Evolutionary conservation across 805 yeast genomes (phyloP), one percentile per base, ranked within the genome.

Genomic region (Ogataea neopini): DNA sequence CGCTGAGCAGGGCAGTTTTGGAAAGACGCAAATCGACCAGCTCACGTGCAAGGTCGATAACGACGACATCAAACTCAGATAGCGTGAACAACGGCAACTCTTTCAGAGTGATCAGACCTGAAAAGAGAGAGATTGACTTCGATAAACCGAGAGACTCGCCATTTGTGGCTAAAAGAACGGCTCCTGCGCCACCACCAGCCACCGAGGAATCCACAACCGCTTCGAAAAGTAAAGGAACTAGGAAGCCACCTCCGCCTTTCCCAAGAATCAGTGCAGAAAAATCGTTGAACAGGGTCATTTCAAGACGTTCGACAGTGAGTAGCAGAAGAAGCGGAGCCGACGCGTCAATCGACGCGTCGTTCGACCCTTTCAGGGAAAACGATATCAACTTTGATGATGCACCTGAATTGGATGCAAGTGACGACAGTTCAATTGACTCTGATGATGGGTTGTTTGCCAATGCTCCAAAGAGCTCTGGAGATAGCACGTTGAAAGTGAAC

Each of bases 141-240:
- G 94, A 88, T 57, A 81, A 85, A 56, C 73, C 89, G 43, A 69
- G 96, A 37, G 81, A 80, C 39, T 84, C 96, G 0, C 95, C 96
- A 1, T 86, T 78, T 18, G 80, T 86, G 8, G 94, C 96, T 0
- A 77, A 74, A 48, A 69, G 96, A 57, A 80, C 75, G 10, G 86
- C 89, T 0, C 90, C 89, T 0, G 86, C 84, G 6, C 87, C 89
- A 3, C 88, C 89, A 2, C 32, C 83, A 7, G 86, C 87, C 4
- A 3, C 34, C 14, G 34, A 30, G 15, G 34, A 30, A 8, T n/a
- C n/a, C n/a, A 14, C 17, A 7, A 30, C 17, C 18, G 14, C 53
- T 11, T 40, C 34, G 11, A 17, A 43, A 13, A 43, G 50, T 8
- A 20, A 51, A 34, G 48, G 54, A 2, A 41, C 32, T 3, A 45